Conservation (phyloP, 176 grass and related monocot species). For the Typha latifolia region DNA sequence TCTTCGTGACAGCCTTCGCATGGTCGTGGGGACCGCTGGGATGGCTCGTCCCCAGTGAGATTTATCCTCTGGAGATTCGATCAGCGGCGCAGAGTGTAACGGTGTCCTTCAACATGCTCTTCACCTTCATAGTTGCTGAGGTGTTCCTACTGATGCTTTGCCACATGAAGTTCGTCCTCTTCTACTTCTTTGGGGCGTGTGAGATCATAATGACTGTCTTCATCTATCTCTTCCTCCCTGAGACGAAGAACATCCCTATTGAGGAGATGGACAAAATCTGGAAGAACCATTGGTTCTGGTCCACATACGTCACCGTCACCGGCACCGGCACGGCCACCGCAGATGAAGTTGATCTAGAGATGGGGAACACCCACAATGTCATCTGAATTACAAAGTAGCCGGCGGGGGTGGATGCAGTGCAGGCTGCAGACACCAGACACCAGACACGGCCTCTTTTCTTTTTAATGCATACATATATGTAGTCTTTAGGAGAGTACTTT, state of each 20-base stretch:
- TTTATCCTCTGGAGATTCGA: neutral
- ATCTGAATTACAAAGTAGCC: too few species aligned
- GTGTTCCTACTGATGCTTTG: neutral
- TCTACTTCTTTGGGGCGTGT: neutral
- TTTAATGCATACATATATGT: too few species aligned
- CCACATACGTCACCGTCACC: neutral
- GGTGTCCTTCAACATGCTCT: slow-evolving; percentile 1
- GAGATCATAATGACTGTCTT: neutral
- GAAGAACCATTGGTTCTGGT: neutral
- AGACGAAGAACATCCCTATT: neutral
- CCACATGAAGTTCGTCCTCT: neutral
- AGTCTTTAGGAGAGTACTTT: too few species aligned
- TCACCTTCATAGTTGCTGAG: neutral
- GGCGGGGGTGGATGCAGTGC: too few species aligned
- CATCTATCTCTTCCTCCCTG: neutral
- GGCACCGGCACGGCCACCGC: too few species aligned
- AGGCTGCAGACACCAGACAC: too few species aligned
- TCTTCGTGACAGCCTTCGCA: neutral
- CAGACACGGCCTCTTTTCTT: too few species aligned
- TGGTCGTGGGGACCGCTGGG: neutral
- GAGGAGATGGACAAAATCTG: neutral
- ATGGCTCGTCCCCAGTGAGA: slow-evolving; percentile 1
- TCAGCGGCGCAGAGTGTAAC: neutral
- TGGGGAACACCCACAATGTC: neutral
- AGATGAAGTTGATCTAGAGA: neutral